These are phyloP conservation scores for Mucor mucedo DNA, from an alignment of 371 early-diverging fungal species.

Conservation along the genomic window DNA sequence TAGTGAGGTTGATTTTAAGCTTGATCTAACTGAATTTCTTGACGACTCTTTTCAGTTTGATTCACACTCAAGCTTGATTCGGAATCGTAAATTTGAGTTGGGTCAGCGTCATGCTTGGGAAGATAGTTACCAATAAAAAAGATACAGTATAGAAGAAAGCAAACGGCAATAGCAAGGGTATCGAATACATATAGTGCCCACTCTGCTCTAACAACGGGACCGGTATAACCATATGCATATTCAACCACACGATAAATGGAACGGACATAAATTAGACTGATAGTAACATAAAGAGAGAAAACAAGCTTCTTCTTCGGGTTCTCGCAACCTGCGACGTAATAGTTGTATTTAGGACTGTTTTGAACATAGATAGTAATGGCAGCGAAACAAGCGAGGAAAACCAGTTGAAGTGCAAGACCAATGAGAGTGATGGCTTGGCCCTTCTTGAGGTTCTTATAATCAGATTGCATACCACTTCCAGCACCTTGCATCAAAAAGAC, in stretches of 20 bases:
- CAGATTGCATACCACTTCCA: constrained; percentile 11
- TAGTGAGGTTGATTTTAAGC: too few species aligned
- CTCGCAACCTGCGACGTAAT: neutral
- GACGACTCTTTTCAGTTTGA: neutral
- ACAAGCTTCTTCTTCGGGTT: constrained; percentile 12
- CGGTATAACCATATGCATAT: constrained; percentile 17
- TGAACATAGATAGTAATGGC: constrained; percentile 21
- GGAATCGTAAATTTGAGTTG: constrained; percentile 1
- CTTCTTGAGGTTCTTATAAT: neutral
- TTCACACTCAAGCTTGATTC: neutral
- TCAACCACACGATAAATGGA: constrained; percentile 27
- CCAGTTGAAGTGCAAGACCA: constrained; percentile 17
- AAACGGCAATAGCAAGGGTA: constrained; percentile 8
- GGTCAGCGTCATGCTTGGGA: constrained; percentile 9
- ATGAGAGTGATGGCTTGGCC: constrained; percentile 14
- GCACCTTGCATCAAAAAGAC: constrained; percentile 23
- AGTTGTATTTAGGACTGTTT: constrained; percentile 12
- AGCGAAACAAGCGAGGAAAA: constrained; percentile 25
- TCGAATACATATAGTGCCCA: constrained; percentile 30
- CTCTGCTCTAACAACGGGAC: constrained; percentile 12
- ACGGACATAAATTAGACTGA: constrained; percentile 17
- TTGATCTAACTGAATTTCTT: too few species aligned
- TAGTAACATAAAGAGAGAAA: constrained; percentile 19
- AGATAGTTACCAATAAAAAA: constrained; percentile 21
- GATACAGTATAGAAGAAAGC: constrained; percentile 12